Conservation (phyloP, 2,329 filamentous ascomycete genomes). For the Neonectria magnoliae region DNA sequence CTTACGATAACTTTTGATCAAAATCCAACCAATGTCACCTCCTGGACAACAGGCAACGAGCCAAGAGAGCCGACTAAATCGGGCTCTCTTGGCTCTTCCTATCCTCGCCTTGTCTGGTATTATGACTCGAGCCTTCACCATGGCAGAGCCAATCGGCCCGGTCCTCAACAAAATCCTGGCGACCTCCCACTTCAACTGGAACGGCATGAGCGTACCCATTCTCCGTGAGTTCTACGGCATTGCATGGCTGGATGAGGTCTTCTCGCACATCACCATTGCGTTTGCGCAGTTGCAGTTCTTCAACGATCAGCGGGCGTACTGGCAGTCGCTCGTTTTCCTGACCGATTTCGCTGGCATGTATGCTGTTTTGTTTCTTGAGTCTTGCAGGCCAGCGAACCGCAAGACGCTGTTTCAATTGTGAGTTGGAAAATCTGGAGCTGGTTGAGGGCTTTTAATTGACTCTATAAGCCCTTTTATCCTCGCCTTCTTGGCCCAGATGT, state of each 20-base stretch:
- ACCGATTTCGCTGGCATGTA: slow-evolving; percentile 42
- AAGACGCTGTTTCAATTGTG: slow-evolving; percentile 37
- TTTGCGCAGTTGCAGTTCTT: slow-evolving; percentile 42
- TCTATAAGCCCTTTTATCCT: slow-evolving; percentile 27
- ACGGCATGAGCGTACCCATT: slow-evolving; percentile 22
- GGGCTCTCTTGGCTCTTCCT: slow-evolving; percentile 34
- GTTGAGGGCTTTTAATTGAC: slow-evolving; percentile 12
- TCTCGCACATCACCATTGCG: slow-evolving; percentile 29
- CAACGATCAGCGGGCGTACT: slow-evolving; percentile 35
- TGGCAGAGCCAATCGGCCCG: slow-evolving; percentile 32
- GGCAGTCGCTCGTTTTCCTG: slow-evolving; percentile 43
- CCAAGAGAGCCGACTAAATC: slow-evolving; percentile 18
- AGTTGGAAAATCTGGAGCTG: neutral
- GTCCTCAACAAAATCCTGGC: slow-evolving; percentile 20
- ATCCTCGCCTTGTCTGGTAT: slow-evolving; percentile 32
- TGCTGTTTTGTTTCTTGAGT: slow-evolving; percentile 41
- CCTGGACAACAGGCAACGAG: neutral
- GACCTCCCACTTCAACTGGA: slow-evolving; percentile 10
- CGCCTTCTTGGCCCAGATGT: slow-evolving; percentile 35
- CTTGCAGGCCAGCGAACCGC: slow-evolving; percentile 28
- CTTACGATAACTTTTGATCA: neutral
- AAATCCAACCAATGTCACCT: neutral
- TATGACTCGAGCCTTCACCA: slow-evolving; percentile 34
- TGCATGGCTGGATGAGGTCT: slow-evolving; percentile 30
- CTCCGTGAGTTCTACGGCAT: slow-evolving; percentile 36